Evolutionary conservation across 169 alveolate species (phyloP).

Genomic region (Amoebophrya sp.): DNA sequence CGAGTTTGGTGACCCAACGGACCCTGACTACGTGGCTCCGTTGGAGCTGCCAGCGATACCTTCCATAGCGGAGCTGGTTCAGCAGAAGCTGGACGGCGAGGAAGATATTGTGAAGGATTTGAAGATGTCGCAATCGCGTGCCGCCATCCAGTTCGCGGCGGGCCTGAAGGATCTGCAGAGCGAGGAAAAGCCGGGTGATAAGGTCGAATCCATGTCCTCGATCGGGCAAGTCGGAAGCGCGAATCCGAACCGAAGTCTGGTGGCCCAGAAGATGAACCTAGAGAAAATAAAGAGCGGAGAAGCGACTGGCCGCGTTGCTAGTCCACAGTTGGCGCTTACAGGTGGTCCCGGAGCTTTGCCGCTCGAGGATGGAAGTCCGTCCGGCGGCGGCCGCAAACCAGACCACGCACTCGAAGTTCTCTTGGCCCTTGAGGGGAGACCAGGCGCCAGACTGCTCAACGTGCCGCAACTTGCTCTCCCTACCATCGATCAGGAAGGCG

Average conservation of each 20-base stretch:
- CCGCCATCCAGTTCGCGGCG: neutral
- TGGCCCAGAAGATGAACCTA: neutral
- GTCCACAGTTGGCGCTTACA: too few relatives aligned
- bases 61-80: neutral
- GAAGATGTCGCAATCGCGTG: neutral
- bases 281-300: neutral
- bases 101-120: neutral
- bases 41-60: neutral
- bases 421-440: neutral
- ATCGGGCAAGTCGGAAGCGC: neutral
- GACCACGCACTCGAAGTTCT: neutral
- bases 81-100: neutral
- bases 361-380: too few relatives aligned
- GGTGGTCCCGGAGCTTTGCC: too few relatives aligned
- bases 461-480: neutral
- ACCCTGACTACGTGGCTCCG: constrained; percentile 20
- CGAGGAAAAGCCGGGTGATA: neutral
- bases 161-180: neutral
- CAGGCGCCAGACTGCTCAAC: neutral
- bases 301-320: too few relatives aligned
- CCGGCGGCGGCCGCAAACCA: neutral
- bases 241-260: neutral
- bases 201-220: neutral
- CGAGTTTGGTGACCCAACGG: neutral
- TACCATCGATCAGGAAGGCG: neutral